Evolutionary conservation across 306 rosid species (phyloP), one percentile per base, ranked within the genome.

Genomic region (Malus fusca): DNA sequence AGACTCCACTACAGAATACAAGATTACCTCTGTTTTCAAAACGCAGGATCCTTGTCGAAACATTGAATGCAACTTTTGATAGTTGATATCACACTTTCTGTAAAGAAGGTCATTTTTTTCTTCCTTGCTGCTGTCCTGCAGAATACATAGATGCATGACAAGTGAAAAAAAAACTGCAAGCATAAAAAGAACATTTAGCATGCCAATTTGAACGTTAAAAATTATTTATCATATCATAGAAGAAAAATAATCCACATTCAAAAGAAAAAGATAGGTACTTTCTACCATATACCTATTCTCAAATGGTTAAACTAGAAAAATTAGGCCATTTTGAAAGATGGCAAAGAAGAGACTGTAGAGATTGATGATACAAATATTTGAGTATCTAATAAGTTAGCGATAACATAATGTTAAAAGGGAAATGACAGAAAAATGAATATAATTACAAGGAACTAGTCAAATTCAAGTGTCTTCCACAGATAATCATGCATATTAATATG

Each of bases 41-140:
- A 91, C 76, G 86, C 90, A 91, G 4, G 98, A 87, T 68, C 96
- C 94, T 81, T 90, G 97, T n/a, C 91, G 91, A 40, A 78, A 82
- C 59, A 90, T 88, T 22, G 76, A 86, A 60, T 83, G 72, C 59
- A 90, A 55, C 31, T 89, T 87, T 64, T 84, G 87, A 69, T 90
- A 93, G 77, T 89, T 90, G 75, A 91, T 80, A 51, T 75, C 81
- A 77, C 88, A 90, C 82, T 88, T 82, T 46, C 86, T 85, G 68
- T 86, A 91, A 52, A 91, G 88, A 75, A 89, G 78, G 75, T 84
- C 87, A 75, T 91, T 87, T 69, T 84, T 84, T 58, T 88, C 85
- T 15, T 72, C 76, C 82, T 91, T 91, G 62, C 76, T 76, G 46
- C 87, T 88, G 71, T 74, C 94, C 85, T 86, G 82, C 61, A 69